Evolutionary conservation across 306 rosid genomes (phyloP), one percentile per base, ranked within the genome.

Genomic region (Rubus idaeus): DNA sequence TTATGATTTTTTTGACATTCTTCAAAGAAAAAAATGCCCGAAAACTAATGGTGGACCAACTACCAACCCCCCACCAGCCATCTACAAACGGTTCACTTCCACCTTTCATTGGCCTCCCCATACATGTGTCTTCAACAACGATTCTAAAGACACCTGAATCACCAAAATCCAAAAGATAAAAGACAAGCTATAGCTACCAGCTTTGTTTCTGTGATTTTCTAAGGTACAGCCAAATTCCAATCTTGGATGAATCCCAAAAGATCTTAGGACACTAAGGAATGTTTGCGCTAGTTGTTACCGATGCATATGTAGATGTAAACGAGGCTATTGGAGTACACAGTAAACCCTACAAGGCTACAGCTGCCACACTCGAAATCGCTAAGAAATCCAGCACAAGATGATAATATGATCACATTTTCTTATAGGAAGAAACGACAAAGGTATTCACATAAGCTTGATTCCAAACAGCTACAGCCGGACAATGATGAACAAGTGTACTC

Each of bases 11-110:
- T 1, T 73, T 30, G 68, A 21, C 77, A 7, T 55, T 55, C 41
- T 21, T 57, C 26, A 4, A 5, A 73, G 55, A 73, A 40, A 21
- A 20, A 23, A 20, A 10, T 14, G 68, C 4, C 13, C 66, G 7
- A 46, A 73, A 45, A 10, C 18, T 44, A 23, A 17, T 68, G 42
- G 46, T 66, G 1, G 62, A 47, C 75, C 77, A 60, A 78, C 68
- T 0, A 35, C 21, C 45, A 62, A 62, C 45, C 68, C 42, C 42
- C 72, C 74, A 58, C 70, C 81, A 45, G n/a, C 58, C 56, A 26
- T 37, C 70, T 5, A 55, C 61, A 56, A 67, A 51, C 58, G 50
- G 53, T 21, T 18, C 6, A 0, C 14, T 35, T n/a, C 53, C 57
- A 53, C 41, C 75, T 41, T 71, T 12, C 42, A 20, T 17, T 23